These are phyloP conservation scores for Eucalyptus tenuipes DNA, from an alignment of 345 rosid species.

Conservation along the genomic window DNA sequence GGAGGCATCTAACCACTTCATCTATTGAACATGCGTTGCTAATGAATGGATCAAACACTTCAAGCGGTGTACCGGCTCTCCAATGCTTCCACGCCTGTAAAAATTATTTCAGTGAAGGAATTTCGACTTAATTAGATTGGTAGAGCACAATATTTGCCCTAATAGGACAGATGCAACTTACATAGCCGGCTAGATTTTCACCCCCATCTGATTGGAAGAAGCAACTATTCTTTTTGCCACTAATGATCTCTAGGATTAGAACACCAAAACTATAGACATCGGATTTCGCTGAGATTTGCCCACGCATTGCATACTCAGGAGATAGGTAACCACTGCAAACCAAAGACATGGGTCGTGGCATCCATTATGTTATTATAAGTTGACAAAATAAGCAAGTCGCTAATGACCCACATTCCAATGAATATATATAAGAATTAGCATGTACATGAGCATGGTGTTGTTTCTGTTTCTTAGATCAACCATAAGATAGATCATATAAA, in stretches of 20 bases:
- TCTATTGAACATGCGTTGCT: not conserved
- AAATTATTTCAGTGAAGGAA: not conserved
- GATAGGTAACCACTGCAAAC: slow-evolving; percentile 28
- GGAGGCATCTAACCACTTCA: slow-evolving; percentile 14
- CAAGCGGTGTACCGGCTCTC: not conserved
- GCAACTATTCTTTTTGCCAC: slow-evolving; percentile 21
- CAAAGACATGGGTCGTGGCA: not conserved
- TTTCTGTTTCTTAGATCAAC: not conserved
- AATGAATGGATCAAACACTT: slow-evolving; percentile 1
- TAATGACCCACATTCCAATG: not conserved
- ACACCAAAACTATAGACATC: slow-evolving; percentile 29
- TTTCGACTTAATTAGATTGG: not conserved
- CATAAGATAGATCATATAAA: not conserved
- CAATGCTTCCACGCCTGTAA: slow-evolving; percentile 18
- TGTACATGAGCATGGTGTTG: fast-evolving
- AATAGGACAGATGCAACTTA: not conserved
- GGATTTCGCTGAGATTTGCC: slow-evolving; percentile 14
- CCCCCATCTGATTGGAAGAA: not conserved
- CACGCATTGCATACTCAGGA: slow-evolving; percentile 15
- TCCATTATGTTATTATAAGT: not conserved
- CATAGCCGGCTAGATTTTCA: not conserved
- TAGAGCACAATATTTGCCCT: not conserved
- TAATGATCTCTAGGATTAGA: slow-evolving; percentile 9
- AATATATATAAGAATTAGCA: not conserved
- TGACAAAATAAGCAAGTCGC: not conserved